Evolutionary conservation across 768 basidiomycete species (phyloP), one percentile per base, ranked within the genome.

Genomic region (Gymnopilus dilepis): DNA sequence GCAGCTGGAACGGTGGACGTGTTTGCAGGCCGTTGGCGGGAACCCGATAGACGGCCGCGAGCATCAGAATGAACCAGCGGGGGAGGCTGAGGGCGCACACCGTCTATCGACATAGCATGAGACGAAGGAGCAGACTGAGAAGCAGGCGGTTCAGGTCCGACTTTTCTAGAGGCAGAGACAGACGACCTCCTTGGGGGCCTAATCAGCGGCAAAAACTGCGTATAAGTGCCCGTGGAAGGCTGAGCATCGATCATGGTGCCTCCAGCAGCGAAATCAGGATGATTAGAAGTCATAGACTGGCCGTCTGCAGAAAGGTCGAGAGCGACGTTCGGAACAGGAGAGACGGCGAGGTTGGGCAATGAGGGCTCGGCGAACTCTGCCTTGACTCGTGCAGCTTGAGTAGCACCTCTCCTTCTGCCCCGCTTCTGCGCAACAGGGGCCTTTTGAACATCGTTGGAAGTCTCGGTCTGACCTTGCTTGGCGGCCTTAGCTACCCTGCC

Each of bases 181-280:
- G 58, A 52, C 12, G 61, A 62, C 40, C 68, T 58, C 51, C 57
- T 62, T 3, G 65, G 50, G 9, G 64, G 68, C 6, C 48, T 59
- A 19, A 66, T 58, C 30, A 56, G 42, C 7, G 60, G 63, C 21
- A 59, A 34, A 31, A 63, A 31, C 19, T 47, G 47, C 31, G 26
- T 22, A 34, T 50, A 31, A 51, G 22, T 26, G 33, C 55, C 15
- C 11, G 28, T 47, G 42, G 60, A 42, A 42, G 48, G 41, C 31
- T 31, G n/a, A n/a, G 58, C 31, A 37, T 50, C n/a, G n/a, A n/a
- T n/a, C n/a, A n/a, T n/a, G n/a, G n/a, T n/a, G n/a, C n/a, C n/a
- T n/a, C n/a, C n/a, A 28, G 15, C 47, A 15, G 28, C 24, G 17
- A 26, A 28, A 50, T 26, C 28, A 50, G 4, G 9, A 28, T n/a